phyloP scores from a whole-genome alignment of 2,329 filamentous ascomycete species.

The Arthrocladium fulminans region DNA sequence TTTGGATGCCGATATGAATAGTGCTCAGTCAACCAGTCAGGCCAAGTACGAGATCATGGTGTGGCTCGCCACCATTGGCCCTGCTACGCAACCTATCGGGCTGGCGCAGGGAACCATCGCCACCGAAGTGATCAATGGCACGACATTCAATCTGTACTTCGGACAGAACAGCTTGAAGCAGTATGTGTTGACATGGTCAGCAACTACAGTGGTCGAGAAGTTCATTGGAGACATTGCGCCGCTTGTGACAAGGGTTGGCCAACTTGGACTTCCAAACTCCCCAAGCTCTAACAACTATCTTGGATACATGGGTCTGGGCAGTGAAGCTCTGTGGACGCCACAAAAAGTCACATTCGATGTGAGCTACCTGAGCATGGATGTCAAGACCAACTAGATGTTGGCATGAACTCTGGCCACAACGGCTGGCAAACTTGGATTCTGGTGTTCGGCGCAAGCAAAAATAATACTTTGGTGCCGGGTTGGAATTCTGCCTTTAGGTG shows the following conservation, averaged over 20 bases:
- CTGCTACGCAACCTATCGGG: constrained; percentile 43
- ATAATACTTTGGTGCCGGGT: background rate
- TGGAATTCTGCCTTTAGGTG: background rate
- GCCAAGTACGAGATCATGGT: constrained; percentile 49
- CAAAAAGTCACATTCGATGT: constrained; percentile 44
- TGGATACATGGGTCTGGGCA: constrained; percentile 45
- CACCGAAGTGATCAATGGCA: constrained; percentile 34
- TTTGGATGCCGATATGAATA: constrained; percentile 39
- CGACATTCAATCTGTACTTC: constrained; percentile 37
- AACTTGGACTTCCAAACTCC: constrained; percentile 28
- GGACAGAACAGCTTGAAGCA: constrained; percentile 36
- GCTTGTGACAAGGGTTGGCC: constrained; percentile 36
- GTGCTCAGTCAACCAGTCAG: constrained; percentile 31
- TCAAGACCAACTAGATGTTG: background rate
- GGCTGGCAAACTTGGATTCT: background rate
- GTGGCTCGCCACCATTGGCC: constrained; percentile 45
- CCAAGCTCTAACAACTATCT: constrained; percentile 39
- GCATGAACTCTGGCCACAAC: background rate
- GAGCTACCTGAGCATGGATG: constrained; percentile 24
- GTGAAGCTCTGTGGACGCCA: constrained; percentile 40
- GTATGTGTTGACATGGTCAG: constrained; percentile 45
- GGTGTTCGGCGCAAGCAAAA: background rate
- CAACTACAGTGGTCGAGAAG: constrained; percentile 28
- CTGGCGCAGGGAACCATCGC: constrained; percentile 26
- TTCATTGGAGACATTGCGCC: constrained; percentile 43